Evolutionary conservation across 495 filamentous ascomycete species (phyloP), one percentile per base, ranked within the genome.

Genomic region (Penicillium psychrofluorescens): DNA sequence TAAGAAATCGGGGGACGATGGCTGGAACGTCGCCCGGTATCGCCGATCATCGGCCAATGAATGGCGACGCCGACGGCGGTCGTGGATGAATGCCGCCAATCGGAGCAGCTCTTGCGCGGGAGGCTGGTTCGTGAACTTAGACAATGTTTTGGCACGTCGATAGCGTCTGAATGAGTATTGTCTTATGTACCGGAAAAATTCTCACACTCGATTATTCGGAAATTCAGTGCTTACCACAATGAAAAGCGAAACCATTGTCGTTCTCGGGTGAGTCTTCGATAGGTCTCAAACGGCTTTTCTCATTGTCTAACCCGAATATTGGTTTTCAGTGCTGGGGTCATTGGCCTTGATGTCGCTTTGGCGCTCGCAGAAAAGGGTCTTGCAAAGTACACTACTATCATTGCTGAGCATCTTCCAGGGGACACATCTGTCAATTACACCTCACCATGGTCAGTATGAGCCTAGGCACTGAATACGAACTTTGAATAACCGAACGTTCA

Each of bases 331-430:
- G 61, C 59, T 7, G 62, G 60, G 27, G 56, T 63, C n/a, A 62
- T 66, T 41, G 62, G 60, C 11, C 42, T 66, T 5, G 51, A 63
- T 38, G 58, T 63, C n/a, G 62, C 62, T n/a, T 36, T 62, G 7
- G 58, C 56, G 8, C 50, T 63, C 4, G 50, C 60, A 1, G 48
- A 57, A 33, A 52, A 51, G 32, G 62, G 58, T 9, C 55, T 55
- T 29, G 60, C 53, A 4, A 38, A 38, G 14, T 34, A 47, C 31
- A 48, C 50, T 5, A 66, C 58, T 7, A 51, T 66, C 11, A 42
- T 63, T 16, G 60, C 60, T 15, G 61, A 63, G 40, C 47, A 63
- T 41, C 45, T 63, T 15, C 62, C 62, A 2, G 60, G 60, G 11
- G 62, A 66, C 35, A 51, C 49, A 3, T 43, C 49, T 0, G 43